Conservation (phyloP, 177 flowering plant species). For the Vitis hybrid region DNA sequence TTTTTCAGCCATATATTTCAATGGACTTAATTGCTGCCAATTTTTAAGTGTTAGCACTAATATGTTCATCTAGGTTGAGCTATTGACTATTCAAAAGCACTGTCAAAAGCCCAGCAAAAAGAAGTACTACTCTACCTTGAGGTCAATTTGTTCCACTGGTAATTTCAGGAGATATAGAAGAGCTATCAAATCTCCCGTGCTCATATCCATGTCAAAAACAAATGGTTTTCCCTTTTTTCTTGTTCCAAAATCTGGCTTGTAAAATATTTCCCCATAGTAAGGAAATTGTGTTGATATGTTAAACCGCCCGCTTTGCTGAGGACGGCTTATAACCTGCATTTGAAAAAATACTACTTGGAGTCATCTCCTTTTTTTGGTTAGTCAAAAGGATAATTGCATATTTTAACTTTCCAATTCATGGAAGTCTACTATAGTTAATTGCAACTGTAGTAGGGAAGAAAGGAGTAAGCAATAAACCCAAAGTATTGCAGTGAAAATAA, state of each 20-base stretch:
- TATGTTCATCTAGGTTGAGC: too few relatives aligned
- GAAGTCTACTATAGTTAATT: too few relatives aligned
- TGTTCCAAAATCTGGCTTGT: conserved; percentile 54
- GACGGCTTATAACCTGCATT: conserved; percentile 65
- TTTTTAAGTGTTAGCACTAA: too few relatives aligned
- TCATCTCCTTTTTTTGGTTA: too few relatives aligned
- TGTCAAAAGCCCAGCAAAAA: not conserved
- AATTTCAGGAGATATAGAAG: conserved; percentile 85
- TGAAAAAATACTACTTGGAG: not conserved
- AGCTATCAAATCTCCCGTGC: conserved; percentile 89
- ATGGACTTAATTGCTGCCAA: too few relatives aligned
- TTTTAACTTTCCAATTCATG: too few relatives aligned
- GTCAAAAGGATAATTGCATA: too few relatives aligned
- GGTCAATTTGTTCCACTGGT: conserved; percentile 71
- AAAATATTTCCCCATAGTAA: conserved; percentile 50
- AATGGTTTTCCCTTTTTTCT: conserved; percentile 62
- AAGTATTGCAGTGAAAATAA: too few relatives aligned
- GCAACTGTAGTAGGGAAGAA: too few relatives aligned
- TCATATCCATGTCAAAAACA: conserved; percentile 94
- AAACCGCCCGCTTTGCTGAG: conserved; percentile 65
- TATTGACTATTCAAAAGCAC: too few relatives aligned
- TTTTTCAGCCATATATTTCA: too few relatives aligned
- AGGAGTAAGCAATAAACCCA: not conserved
- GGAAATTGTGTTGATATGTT: conserved; percentile 80
- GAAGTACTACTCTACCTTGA: conserved; percentile 52